Percentiles rank a stretch among this genome's conserved stretches.
phyloP scores from a whole-genome alignment of 2,329 filamentous ascomycete genomes.

The Hypoxylon sp. region DNA sequence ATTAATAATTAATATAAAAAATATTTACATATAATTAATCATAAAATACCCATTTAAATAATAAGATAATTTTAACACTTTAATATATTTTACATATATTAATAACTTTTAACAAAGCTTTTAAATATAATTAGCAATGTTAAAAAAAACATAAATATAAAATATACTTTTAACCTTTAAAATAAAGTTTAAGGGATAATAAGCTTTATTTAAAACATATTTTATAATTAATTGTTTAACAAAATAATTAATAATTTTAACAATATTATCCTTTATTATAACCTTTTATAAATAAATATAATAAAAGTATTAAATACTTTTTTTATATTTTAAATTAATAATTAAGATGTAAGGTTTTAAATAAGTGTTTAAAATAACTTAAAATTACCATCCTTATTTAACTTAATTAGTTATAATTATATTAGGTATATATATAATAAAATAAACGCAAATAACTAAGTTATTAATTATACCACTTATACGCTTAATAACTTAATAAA shows the following conservation, averaged over 20 bases:
- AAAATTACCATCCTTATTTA: neutral
- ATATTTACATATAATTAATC: neutral
- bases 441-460: neutral
- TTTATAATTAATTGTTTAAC: neutral
- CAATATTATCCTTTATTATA: neutral
- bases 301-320: neutral
- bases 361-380: neutral
- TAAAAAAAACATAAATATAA: no score
- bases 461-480: neutral
- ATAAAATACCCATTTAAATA: neutral
- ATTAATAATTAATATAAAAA: neutral
- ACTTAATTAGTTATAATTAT: neutral
- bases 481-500: neutral
- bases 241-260: slow-evolving; percentile 8
- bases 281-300: neutral
- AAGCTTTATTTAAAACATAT: neutral
- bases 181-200: no score
- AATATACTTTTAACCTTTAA: no score
- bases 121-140: no score
- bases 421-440: slow-evolving; percentile 1
- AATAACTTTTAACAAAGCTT: no score
- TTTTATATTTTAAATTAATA: neutral
- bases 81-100: no score
- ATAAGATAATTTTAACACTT: no score
- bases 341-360: neutral